Conservation (phyloP, 129 eudicot genomes). For the Sambucus nigra region DNA sequence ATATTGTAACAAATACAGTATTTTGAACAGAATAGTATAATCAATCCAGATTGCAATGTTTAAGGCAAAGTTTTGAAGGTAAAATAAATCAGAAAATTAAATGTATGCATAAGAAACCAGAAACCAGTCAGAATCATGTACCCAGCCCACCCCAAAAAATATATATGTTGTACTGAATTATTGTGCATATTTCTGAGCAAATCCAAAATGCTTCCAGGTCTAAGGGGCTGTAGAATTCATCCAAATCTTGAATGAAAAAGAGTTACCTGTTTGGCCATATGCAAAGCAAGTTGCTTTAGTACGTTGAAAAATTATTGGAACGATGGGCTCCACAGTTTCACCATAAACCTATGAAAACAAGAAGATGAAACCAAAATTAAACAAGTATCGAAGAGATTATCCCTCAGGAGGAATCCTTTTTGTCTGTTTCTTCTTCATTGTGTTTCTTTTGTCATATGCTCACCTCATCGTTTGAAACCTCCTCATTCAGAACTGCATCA, state of each 20-base stretch:
- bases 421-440: neutral
- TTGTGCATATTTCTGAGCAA: too few relatives aligned
- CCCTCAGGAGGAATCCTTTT: neutral
- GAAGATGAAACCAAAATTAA: slow-evolving; percentile 1
- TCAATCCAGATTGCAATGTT: too few relatives aligned
- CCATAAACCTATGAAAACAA: slow-evolving; percentile 52
- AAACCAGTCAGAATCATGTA: too few relatives aligned
- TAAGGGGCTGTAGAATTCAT: too few relatives aligned
- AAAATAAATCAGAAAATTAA: too few relatives aligned
- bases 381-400: neutral
- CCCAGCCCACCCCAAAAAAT: too few relatives aligned
- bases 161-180: too few relatives aligned
- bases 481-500: slow-evolving; percentile 95
- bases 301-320: slow-evolving; percentile 94
- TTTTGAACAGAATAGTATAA: too few relatives aligned
- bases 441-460: slow-evolving; percentile 1
- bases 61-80: too few relatives aligned
- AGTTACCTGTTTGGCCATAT: slow-evolving; percentile 93
- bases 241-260: neutral
- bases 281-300: slow-evolving; percentile 99
- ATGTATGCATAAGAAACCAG: too few relatives aligned
- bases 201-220: too few relatives aligned
- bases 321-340: slow-evolving; percentile 98
- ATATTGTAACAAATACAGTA: too few relatives aligned
- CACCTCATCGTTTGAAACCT: slow-evolving; percentile 98